Evolutionary conservation across 306 rosid species (phyloP), one percentile per base, ranked within the genome.

Genomic region (Glycine soja): DNA sequence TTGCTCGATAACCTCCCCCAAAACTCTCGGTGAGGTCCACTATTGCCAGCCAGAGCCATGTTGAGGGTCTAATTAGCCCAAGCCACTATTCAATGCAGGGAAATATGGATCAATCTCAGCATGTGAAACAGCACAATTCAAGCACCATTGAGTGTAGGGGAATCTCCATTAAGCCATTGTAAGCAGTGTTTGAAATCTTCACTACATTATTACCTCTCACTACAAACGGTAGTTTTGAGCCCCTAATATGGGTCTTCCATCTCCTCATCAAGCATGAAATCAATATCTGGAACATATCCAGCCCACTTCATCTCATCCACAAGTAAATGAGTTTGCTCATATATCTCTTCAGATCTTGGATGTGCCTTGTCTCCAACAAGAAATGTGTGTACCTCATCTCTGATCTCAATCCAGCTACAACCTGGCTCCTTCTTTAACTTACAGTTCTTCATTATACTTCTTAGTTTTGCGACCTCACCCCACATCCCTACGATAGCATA

Each of bases 361-460:
- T 95, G 98, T 85, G 98, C 94, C 80, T 86, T 89, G 81, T 95
- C 97, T 46, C 90, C 87, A 42, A 92, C 97, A 72, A 92, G 89
- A 86, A 95, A 95, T 14, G 91, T 82, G 34, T 91, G 93, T 3
- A 92, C 86, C 86, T 90, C 92, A 51, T 91, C 92, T 84, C 90
- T 91, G 30, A 92, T 85, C 88, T 95, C 97, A 79, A 95, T 90
- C 98, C 97, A 95, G 81, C 98, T 94, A 65, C 98, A 95, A 80
- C 94, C 97, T 0, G 98, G 97, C 72, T 95, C 97, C 83, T 95
- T 95, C 83, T 90, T 92, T 54, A 92, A 75, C 67, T 73, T 83
- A 73, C 76, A 56, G 56, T 75, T 75, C 89, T 85, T 91, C 98
- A 92, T 95, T 51, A 85, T 82, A 83, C 82, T 88, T 84, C 97